Evolutionary conservation across 495 filamentous ascomycete species (phyloP).

Genomic region (Physcia stellaris): DNA sequence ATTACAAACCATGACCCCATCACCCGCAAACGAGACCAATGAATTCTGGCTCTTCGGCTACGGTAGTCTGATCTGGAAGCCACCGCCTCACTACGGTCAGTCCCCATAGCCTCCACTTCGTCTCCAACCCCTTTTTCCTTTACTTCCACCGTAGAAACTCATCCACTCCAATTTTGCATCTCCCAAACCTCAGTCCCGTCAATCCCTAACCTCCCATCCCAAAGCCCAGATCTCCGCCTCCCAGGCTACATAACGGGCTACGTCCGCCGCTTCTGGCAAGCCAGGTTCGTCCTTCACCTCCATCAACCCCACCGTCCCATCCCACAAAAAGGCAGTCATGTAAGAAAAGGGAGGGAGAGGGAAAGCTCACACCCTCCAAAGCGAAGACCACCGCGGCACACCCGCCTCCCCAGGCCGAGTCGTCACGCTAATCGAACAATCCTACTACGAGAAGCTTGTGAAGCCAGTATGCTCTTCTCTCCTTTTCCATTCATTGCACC

Average conservation of each 20-base stretch:
- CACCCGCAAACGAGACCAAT: too few species aligned
- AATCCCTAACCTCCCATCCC: background rate
- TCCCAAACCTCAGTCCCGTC: background rate
- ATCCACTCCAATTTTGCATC: background rate
- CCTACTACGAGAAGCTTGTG: conserved; percentile 68
- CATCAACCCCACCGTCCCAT: background rate
- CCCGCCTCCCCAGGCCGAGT: conserved; percentile 77
- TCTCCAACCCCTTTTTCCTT: background rate
- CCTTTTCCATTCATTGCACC: background rate
- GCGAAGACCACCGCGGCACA: conserved; percentile 91
- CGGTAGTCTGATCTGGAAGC: conserved; percentile 96
- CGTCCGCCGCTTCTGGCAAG: conserved; percentile 92
- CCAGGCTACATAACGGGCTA: conserved; percentile 91
- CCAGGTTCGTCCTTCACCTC: conserved; percentile 34
- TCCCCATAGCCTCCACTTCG: conserved; percentile 1
- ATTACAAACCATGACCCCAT: too few species aligned
- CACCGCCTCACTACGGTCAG: conserved; percentile 87
- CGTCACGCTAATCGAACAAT: conserved; percentile 75
- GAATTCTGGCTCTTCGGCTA: conserved; percentile 91
- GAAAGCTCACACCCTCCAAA: conserved; percentile 19
- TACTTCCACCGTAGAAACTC: background rate
- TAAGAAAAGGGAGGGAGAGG: too few species aligned
- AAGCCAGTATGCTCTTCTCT: conserved; percentile 32
- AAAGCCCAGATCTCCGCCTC: conserved; percentile 54
- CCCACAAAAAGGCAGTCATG: too few species aligned